A percentile compares a stretch with the other conserved stretches of the same genome.
phyloP scores from a whole-genome alignment of 331 rosid species.

The Ulmus americana region DNA sequence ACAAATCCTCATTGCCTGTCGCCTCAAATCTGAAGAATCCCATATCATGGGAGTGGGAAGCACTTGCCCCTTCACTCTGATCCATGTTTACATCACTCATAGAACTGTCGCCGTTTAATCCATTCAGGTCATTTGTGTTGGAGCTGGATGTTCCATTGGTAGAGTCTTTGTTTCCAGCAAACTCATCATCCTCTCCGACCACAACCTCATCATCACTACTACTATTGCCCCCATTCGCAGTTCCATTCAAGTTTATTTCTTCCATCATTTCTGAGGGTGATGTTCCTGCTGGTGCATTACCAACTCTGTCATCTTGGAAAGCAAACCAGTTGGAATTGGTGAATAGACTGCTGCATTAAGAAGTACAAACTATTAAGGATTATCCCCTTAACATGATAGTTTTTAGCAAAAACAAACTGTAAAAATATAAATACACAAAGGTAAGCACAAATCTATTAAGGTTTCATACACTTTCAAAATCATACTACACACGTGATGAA shows the following conservation, averaged over 20 bases:
- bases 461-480: neutral
- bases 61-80: conserved; percentile 40
- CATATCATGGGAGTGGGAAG: conserved; percentile 49
- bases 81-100: conserved; percentile 39
- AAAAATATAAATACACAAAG: neutral
- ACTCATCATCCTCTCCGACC: conserved; percentile 83
- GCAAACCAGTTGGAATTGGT: conserved; percentile 99
- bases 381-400: neutral
- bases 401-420: neutral
- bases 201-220: conserved; percentile 94
- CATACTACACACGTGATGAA: neutral
- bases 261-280: conserved; percentile 77
- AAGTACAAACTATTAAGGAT: conserved; percentile 10
- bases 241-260: conserved; percentile 72
- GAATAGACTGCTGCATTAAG: conserved; percentile 66
- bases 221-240: conserved; percentile 61
- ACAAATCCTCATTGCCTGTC: conserved; percentile 51
- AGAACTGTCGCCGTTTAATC: conserved; percentile 42
- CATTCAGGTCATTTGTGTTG: conserved; percentile 37
- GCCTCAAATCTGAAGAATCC: conserved; percentile 86
- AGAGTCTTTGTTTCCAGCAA: conserved; percentile 50
- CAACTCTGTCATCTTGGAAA: conserved; percentile 85
- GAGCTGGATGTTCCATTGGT: conserved; percentile 55
- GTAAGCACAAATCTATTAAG: neutral
- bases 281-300: conserved; percentile 47